Base-by-base conservation (phyloP, 371 early-diverging fungal species). In the Gilbertella persicaria region DNA sequence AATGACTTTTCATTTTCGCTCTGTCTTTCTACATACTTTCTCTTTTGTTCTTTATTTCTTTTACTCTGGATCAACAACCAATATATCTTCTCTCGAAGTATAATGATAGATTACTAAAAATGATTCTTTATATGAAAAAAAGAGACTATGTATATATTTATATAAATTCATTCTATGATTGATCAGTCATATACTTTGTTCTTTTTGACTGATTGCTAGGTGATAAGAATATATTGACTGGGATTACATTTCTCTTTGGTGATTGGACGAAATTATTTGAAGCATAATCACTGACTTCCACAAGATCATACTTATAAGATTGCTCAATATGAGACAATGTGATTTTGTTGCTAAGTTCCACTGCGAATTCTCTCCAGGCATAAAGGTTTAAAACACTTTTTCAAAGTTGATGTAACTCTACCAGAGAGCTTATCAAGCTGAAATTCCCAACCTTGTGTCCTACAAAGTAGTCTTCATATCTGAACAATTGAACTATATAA, bases 191-290 rank as follows among this genome's bases (percentile, higher is more conserved):
- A 51, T 24, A 23, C 51, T 51, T 51, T 17, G 51, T 42, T 42
- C 51, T 51, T n/a, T 51, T 51, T 51, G 41, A 51, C 29, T 51
- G 42, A 46, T 46, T 54, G 40, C 30, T 46, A 45, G 55, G 40
- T 20, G 47, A 39, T 28, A 54, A 46, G 24, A 19, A 46, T 12
- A 54, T 28, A 29, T 46, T 46, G 16, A 21, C 20, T 28, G 55
- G 55, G 3, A 8, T 25, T 12, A 54, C 39, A 5, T 45, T 45
- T 54, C 55, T 36, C 25, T 44, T 39, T 54, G 55, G 46, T 36
- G 46, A 40, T 28, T 16, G 13, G 19, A 37, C 44, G n/a, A n/a
- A n/a, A n/a, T n/a, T n/a, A n/a, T n/a, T n/a, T n/a, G n/a, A n/a
- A n/a, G n/a, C n/a, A n/a, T n/a, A n/a, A n/a, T n/a, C n/a, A n/a